Percentiles rank a stretch among this genome's conserved stretches.
Evolutionary conservation across 1,284 basidiomycete species (phyloP).

Genomic region (Coniferiporia sulphurascens): DNA sequence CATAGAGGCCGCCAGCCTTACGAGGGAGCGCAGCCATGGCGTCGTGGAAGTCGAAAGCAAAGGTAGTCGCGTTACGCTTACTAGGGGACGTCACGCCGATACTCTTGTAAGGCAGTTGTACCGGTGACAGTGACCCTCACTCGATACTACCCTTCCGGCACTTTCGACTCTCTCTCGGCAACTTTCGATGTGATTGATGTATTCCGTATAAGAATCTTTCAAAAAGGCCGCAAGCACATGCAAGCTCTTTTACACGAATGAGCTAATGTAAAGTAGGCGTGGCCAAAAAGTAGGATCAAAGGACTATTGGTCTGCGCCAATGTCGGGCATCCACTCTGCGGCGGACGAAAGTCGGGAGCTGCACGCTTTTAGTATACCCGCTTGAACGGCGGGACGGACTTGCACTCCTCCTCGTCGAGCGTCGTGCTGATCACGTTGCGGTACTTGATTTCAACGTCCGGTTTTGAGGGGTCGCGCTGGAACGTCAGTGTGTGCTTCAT

Average conservation of each 20-base stretch:
- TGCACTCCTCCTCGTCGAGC: conserved; percentile 96
- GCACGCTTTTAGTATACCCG: conserved; percentile 62
- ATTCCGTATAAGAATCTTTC: too few relatives aligned
- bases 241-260: too few relatives aligned
- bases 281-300: too few relatives aligned
- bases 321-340: neutral
- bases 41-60: neutral
- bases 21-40: conserved; percentile 24
- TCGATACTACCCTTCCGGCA: too few relatives aligned
- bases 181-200: too few relatives aligned
- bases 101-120: too few relatives aligned
- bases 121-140: too few relatives aligned
- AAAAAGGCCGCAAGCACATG: too few relatives aligned
- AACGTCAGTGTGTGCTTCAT: conserved; percentile 38
- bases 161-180: too few relatives aligned
- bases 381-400: conserved; percentile 82
- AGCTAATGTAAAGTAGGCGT: too few relatives aligned
- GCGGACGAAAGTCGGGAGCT: neutral
- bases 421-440: conserved; percentile 82
- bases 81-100: neutral
- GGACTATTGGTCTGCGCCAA: too few relatives aligned
- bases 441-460: conserved; percentile 89
- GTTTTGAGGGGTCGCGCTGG: conserved; percentile 66
- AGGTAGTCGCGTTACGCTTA: neutral
- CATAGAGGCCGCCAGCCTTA: conserved; percentile 74